A percentile compares a stretch with the other conserved stretches of the same genome.
phyloP scores from a whole-genome alignment of 2,329 filamentous ascomycete genomes.

The Colletotrichum abscissum region DNA sequence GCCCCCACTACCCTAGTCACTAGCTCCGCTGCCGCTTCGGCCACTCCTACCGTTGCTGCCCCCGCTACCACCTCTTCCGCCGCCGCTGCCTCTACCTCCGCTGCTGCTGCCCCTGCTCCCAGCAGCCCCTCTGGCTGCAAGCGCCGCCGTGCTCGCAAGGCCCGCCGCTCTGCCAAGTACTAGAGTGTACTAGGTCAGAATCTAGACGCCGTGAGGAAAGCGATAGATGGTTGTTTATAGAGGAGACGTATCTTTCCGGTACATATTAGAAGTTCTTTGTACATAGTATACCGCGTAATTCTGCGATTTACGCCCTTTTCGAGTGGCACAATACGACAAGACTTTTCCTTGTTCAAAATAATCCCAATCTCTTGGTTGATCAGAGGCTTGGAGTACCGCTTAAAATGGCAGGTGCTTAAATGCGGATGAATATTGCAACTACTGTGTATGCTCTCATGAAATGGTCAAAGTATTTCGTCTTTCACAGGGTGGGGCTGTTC shows the following conservation, averaged over 20 bases:
- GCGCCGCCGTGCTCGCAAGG: constrained; percentile 34
- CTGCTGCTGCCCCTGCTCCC: constrained; percentile 15
- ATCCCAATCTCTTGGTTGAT: too few relatives aligned
- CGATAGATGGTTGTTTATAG: neutral
- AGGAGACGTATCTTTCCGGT: constrained; percentile 16
- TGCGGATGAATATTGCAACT: too few relatives aligned
- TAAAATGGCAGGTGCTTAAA: too few relatives aligned
- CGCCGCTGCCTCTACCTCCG: constrained; percentile 10
- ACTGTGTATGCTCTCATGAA: too few relatives aligned
- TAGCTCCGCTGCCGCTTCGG: neutral
- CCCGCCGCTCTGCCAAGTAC: constrained; percentile 35
- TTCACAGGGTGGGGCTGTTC: too few relatives aligned
- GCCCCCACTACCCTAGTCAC: constrained; percentile 13
- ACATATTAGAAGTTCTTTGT: constrained; percentile 33
- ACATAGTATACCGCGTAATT: constrained; percentile 32
- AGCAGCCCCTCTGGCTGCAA: constrained; percentile 15
- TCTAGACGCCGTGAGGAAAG: neutral
- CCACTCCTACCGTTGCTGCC: neutral
- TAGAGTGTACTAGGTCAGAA: neutral
- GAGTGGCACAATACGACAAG: constrained; percentile 28
- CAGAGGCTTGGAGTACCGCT: too few relatives aligned
- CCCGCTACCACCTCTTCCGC: neutral
- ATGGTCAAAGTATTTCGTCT: too few relatives aligned
- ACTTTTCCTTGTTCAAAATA: constrained; percentile 6
- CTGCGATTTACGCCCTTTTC: constrained; percentile 22